Evolutionary conservation across 257 asterid genomes (phyloP), one percentile per base, ranked within the genome.

Genomic region (Nicotiana paniculata): DNA sequence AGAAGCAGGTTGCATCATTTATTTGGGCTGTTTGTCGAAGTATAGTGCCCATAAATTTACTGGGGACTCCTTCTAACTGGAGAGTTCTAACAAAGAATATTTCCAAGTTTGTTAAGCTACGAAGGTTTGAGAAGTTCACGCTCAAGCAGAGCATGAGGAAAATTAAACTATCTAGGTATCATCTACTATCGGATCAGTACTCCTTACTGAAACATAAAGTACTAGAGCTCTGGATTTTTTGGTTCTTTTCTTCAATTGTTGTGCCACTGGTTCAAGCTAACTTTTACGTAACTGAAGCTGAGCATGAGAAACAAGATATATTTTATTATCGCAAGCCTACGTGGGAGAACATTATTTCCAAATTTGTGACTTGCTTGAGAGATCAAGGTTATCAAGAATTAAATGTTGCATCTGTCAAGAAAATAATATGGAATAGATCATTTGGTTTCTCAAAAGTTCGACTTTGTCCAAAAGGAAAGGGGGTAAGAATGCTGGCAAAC

Each of bases 21-120:
- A 82, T 92, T 72, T 94, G 98, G 98, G 95, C 99, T 75, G 86
- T 91, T 83, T 90, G 97, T 88, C 89, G 97, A 89, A 91, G 94
- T 82, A 87, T 96, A 59, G 88, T 96, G 83, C 99, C 99, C 74
- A 58, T 81, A 70, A 83, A 83, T 61, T 83, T 96, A 88, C 89
- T 96, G 37, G 99, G 99, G 65, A 89, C 83, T 85, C 87, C 92
- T 72, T 90, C 90, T 82, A 93, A 89, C 83, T 89, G 95, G 97
- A 92, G 95, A 84, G 37, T 87, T 69, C 78, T 96, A 65, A 92
- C 93, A 85, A 94, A 85, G 81, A 91, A 91, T 84, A 90, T 96
- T 83, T 89, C 96, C 55, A 93, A 84, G 85, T 87, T 96, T 77
- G 85, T 96, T 81, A 85, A 85, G 46, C 91, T 96, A 54, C 93